Percentiles rank a stretch among this genome's conserved stretches.
phyloP scores from a whole-genome alignment of 768 basidiomycete species.

The Lentinula boryana region DNA sequence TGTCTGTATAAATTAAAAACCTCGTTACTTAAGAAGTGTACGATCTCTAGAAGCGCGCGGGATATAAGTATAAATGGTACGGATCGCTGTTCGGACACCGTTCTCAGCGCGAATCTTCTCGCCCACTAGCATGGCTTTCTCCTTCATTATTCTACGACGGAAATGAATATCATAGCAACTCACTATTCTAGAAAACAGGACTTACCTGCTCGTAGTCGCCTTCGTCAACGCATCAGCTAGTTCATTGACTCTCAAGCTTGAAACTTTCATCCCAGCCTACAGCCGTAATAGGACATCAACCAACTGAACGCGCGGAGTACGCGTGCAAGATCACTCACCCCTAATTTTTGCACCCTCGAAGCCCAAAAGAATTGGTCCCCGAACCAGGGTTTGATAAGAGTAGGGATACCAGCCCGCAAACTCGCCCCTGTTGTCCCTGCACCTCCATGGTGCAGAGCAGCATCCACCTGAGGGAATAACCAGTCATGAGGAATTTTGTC shows the following conservation, averaged over 20 bases:
- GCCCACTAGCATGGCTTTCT: constrained; percentile 44
- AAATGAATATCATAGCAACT: background rate
- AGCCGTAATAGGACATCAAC: background rate
- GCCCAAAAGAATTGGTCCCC: constrained; percentile 69
- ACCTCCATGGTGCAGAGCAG: constrained; percentile 62
- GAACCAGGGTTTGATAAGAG: constrained; percentile 68
- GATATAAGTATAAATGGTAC: constrained; percentile 50
- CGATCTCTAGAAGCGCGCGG: constrained; percentile 21
- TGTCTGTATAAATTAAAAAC: background rate
- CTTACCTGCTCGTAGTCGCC: constrained; percentile 48
- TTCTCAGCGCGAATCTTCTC: constrained; percentile 40
- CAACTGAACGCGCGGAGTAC: background rate
- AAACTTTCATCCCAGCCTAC: constrained; percentile 46
- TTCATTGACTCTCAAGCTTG: constrained; percentile 39
- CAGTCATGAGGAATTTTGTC: constrained; percentile 67
- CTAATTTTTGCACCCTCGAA: constrained; percentile 39
- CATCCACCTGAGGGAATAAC: constrained; percentile 57
- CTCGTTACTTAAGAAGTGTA: background rate
- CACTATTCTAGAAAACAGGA: background rate
- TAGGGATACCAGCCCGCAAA: constrained; percentile 58
- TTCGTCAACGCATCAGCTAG: constrained; percentile 48
- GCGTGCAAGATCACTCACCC: constrained; percentile 28
- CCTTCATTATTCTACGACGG: constrained; percentile 44
- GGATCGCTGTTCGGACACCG: constrained; percentile 53
- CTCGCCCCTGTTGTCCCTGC: constrained; percentile 69